Conservation (phyloP, 2,329 filamentous ascomycete genomes). For the Penicillium italicum region DNA sequence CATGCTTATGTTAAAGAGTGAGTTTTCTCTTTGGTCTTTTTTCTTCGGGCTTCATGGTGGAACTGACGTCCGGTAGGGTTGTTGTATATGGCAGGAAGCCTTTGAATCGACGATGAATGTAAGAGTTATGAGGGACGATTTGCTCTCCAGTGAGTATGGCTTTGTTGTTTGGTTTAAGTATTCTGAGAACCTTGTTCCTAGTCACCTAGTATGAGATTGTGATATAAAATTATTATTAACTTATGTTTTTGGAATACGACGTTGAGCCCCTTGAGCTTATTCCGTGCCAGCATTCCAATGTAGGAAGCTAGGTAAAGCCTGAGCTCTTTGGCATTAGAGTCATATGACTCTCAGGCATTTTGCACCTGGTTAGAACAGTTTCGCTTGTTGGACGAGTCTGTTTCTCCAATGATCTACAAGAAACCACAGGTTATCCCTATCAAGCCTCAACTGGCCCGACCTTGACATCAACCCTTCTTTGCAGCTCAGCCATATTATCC, state of each 20-base stretch:
- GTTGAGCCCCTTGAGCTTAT: not conserved
- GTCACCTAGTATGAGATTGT: not conserved
- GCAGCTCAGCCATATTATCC: conserved; percentile 15
- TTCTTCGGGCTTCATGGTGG: no score
- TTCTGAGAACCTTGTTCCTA: not conserved
- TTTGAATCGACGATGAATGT: not conserved
- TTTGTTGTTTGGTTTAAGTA: no score
- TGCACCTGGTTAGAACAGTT: not conserved
- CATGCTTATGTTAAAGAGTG: no score
- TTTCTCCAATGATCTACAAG: not conserved
- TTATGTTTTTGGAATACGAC: not conserved
- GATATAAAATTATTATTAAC: not conserved
- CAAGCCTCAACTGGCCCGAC: conserved; percentile 46
- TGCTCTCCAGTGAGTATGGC: not conserved
- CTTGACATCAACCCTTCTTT: conserved; percentile 33
- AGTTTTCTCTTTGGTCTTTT: no score
- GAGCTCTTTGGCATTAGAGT: not conserved
- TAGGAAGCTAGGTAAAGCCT: not conserved
- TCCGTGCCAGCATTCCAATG: not conserved
- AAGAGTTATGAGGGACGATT: not conserved
- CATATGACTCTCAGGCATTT: not conserved
- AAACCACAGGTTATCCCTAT: not conserved
- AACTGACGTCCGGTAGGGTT: not conserved
- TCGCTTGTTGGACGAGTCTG: not conserved
- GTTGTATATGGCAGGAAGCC: conserved; percentile 8